phyloP scores from a whole-genome alignment of 805 yeast genomes.

The Candida anglica region DNA sequence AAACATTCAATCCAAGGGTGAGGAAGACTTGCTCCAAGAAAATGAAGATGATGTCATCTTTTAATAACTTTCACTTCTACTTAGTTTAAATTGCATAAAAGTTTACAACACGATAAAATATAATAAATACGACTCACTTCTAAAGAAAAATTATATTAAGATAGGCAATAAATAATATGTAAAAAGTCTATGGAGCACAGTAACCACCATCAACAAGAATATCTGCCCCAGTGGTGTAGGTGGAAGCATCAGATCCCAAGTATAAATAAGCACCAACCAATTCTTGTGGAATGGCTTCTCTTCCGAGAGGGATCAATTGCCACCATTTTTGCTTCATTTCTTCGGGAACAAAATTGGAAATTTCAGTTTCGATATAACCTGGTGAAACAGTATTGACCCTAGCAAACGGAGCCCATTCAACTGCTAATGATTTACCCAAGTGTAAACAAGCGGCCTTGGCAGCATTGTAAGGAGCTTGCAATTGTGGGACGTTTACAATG shows the following conservation, averaged over 20 bases:
- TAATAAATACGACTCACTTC: too few relatives aligned
- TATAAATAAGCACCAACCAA: constrained; percentile 45
- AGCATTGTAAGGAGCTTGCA: constrained; percentile 45
- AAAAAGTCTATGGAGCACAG: constrained; percentile 22
- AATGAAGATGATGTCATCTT: constrained; percentile 45
- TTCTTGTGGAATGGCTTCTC: constrained; percentile 41
- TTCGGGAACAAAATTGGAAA: constrained; percentile 31
- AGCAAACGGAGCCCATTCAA: constrained; percentile 46
- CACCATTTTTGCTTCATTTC: constrained; percentile 35
- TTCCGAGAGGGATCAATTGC: constrained; percentile 40
- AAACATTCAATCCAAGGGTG: constrained; percentile 32
- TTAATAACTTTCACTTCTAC: constrained; percentile 9
- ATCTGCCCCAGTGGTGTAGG: constrained; percentile 43
- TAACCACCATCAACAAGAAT: constrained; percentile 47
- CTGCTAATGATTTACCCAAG: constrained; percentile 40
- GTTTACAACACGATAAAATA: not conserved
- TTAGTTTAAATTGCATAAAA: not conserved
- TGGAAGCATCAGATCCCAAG: constrained; percentile 41
- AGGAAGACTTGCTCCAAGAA: constrained; percentile 32
- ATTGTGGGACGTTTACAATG: constrained; percentile 42
- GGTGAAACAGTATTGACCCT: constrained; percentile 42
- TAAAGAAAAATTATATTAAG: too few relatives aligned
- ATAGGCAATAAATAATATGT: too few relatives aligned
- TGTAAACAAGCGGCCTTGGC: constrained; percentile 44
- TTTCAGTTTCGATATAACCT: constrained; percentile 40